phyloP scores from a whole-genome alignment of 2,329 filamentous ascomycete genomes.

The Colletotrichum eremochloae region DNA sequence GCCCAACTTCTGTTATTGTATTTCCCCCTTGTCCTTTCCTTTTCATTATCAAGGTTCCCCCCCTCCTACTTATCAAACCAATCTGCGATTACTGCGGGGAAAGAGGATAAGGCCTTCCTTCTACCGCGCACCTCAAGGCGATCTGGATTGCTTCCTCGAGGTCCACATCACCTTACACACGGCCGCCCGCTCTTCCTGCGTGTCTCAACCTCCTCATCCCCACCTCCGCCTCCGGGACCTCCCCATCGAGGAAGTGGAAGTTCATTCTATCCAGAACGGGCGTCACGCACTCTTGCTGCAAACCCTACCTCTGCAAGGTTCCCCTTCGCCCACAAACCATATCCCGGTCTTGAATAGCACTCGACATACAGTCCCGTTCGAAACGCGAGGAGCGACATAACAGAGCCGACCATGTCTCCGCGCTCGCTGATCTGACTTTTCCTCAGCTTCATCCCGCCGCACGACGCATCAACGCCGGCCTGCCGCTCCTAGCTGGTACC shows the following conservation, averaged over 20 bases:
- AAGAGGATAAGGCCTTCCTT: slow-evolving; percentile 14
- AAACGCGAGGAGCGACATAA: slow-evolving; percentile 27
- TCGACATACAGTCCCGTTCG: slow-evolving; percentile 15
- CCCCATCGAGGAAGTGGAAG: slow-evolving; percentile 20
- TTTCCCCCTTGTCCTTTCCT: slow-evolving; percentile 6
- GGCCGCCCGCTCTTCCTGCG: slow-evolving; percentile 6
- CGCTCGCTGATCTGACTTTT: slow-evolving; percentile 36
- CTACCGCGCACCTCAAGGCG: slow-evolving; percentile 22
- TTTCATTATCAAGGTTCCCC: neutral
- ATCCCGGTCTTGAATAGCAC: slow-evolving; percentile 23
- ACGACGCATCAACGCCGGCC: slow-evolving; percentile 25
- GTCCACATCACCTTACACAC: slow-evolving; percentile 19
- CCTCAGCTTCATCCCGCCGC: slow-evolving; percentile 23
- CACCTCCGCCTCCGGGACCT: slow-evolving; percentile 17
- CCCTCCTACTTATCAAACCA: neutral
- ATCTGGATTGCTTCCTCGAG: slow-evolving; percentile 34
- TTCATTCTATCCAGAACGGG: slow-evolving; percentile 30
- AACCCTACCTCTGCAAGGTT: slow-evolving; percentile 36
- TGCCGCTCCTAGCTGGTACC: slow-evolving; percentile 28
- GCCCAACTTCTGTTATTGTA: neutral
- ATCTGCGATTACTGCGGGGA: slow-evolving; percentile 27
- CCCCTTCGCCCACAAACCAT: slow-evolving; percentile 21
- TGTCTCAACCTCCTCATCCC: slow-evolving; percentile 32
- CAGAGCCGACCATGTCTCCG: slow-evolving; percentile 37
- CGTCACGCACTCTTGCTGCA: slow-evolving; percentile 26